Evolutionary conservation across 2,329 filamentous ascomycete genomes (phyloP), one percentile per base, ranked within the genome.

Genomic region (Pezicula carpinea): DNA sequence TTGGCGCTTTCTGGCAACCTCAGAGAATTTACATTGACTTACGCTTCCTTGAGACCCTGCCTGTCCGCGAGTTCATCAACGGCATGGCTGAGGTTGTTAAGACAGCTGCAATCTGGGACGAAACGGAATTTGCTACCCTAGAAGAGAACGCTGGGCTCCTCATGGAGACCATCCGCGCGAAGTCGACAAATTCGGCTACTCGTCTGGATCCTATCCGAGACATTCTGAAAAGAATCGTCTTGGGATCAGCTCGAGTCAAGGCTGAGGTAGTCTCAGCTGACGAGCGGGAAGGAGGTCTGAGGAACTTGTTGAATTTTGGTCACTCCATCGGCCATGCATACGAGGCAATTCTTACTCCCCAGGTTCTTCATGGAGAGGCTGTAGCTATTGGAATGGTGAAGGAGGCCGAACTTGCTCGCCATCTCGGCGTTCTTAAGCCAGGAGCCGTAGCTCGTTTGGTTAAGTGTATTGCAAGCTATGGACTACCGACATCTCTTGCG

Each of bases 341-440:
- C 59, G 93, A 99, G 69, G 93, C 93, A 22, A 90, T 99, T 39
- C 76, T 97, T 35, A 95, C 95, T 0, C 93, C 93, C 0, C 92
- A 99, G 66, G 83, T 99, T 32, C 80, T 99, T 6, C 93, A 99
- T 62, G 93, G 93, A 51, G 93, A 99, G 65, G 90, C 88, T 53
- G 92, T 99, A 10, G 89, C 93, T 18, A 95, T 99, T 57, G 93
- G 93, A 21, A 99, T 99, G 93, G 88, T 97, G 50, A 96, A 95
- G 66, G 93, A 99, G 68, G 93, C 92, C 10, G 93, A 97, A 66
- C 73, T 99, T 46, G 89, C 93, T 19, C 85, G 93, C 47, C 88
- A 91, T 66, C 76, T 99, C 1, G 93, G 93, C 34, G 77, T 95
- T 15, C 72, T 99, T 23, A 84, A 85, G 43, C 89, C 89, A 5